Conservation (phyloP, 2,329 filamentous ascomycete species). For the Fusarium sp. region DNA sequence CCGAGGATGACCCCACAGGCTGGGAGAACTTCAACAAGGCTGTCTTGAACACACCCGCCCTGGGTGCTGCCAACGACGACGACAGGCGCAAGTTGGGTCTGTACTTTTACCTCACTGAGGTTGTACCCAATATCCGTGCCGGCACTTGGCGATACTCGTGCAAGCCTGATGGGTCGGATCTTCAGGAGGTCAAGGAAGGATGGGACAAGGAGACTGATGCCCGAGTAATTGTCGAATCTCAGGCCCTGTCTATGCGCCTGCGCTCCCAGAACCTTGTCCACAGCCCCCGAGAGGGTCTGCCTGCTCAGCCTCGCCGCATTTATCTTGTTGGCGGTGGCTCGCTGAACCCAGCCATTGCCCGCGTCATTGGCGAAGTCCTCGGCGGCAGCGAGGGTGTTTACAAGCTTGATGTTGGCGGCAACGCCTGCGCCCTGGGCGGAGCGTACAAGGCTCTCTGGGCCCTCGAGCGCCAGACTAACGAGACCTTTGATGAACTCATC, state of each 20-base stretch:
- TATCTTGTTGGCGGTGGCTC: slow-evolving; percentile 96
- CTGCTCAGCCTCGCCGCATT: slow-evolving; percentile 85
- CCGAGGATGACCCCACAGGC: slow-evolving; percentile 58
- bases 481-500: slow-evolving; percentile 91
- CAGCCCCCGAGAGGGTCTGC: slow-evolving; percentile 65
- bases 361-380: slow-evolving; percentile 86
- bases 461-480: slow-evolving; percentile 71
- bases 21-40: slow-evolving; percentile 86
- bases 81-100: slow-evolving; percentile 83
- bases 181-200: slow-evolving; percentile 50
- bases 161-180: slow-evolving; percentile 64
- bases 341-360: slow-evolving; percentile 87
- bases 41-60: slow-evolving; percentile 73
- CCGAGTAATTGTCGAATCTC: slow-evolving; percentile 91
- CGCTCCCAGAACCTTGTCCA: slow-evolving; percentile 82
- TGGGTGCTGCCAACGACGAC: slow-evolving; percentile 66
- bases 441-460: slow-evolving; percentile 98
- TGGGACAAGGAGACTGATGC: slow-evolving; percentile 76
- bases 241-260: slow-evolving; percentile 89
- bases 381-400: slow-evolving; percentile 92
- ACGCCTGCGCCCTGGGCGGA: slow-evolving; percentile 91
- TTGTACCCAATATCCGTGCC: slow-evolving; percentile 87
- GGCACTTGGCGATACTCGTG: slow-evolving; percentile 88
- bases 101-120: slow-evolving; percentile 96
- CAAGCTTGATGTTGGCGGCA: slow-evolving; percentile 92